Base-by-base conservation (phyloP, 2,329 filamentous ascomycete genomes). In the Aspergillus sp. region DNA sequence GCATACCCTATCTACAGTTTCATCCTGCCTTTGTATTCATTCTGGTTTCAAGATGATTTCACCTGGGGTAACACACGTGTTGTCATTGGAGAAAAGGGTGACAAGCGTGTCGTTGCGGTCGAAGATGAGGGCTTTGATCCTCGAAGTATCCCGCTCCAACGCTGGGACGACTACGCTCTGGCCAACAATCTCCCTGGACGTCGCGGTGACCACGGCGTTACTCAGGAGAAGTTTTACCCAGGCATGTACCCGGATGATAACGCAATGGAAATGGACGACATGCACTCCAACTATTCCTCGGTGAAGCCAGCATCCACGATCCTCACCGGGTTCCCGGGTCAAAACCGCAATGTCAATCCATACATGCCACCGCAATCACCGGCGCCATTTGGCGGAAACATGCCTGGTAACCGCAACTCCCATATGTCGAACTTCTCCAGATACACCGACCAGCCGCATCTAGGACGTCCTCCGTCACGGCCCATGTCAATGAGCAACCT, bases 1-100 rank as follows among this genome's bases (percentile, higher is more conserved):
- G 93, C 93, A 2, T 96, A 87, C 75, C 93, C 93, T 0, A 86
- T 98, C 59, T 96, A 91, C 75, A 93, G 86, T 3, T 88, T 98
- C 60, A 66, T 94, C 53, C 80, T 98, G 10, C 93, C 93, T 0
- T 74, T 98, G 54, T 98, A 97, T 75, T 95, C 91, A 0, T 98
- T 98, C 84, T 98, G 93, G 93, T 95, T 96, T 72, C 90, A 96
- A 69, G 93, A 98, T 71, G 91, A 98, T 73, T 98, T 98, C 78
- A 85, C 85, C 2, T 98, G 93, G 93, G 93, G 93, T 78, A 97
- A 93, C 74, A 98, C 93, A 1, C 90, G 93, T 80, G 83, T 98
- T 55, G 93, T 98, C 57, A 87, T 97, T 56, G 91, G 90, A 50
- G 93, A 98, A 69, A 89, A 91, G 68, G 91, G 90, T 53, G 81